Evolutionary conservation across 1,139 yeast genomes (phyloP).

Genomic region (Taiozyma onychis): DNA sequence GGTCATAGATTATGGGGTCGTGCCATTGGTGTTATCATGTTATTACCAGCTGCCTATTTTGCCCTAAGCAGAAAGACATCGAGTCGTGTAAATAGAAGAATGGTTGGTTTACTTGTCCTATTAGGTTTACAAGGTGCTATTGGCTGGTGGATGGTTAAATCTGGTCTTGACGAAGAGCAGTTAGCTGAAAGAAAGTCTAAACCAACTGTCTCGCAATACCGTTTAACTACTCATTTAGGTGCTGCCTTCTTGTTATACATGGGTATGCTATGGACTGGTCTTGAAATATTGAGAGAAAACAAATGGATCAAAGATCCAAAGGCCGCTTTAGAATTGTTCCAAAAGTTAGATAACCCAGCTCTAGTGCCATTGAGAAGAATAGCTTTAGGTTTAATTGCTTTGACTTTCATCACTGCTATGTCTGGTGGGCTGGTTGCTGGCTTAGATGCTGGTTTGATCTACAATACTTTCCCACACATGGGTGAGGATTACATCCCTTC

Average conservation of each 20-base stretch:
- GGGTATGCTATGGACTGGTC: conserved; percentile 88
- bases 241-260: conserved; percentile 87
- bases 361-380: conserved; percentile 50
- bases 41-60: conserved; percentile 82
- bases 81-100: conserved; percentile 57
- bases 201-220: conserved; percentile 94
- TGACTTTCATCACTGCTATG: conserved; percentile 87
- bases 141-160: conserved; percentile 99
- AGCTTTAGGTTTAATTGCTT: conserved; percentile 50
- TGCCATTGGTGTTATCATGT: conserved; percentile 76
- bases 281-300: conserved; percentile 75
- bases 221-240: conserved; percentile 90
- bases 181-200: conserved; percentile 75
- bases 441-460: conserved; percentile 92
- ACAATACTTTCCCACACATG: conserved; percentile 96
- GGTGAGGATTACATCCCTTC: conserved; percentile 75
- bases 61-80: conserved; percentile 64
- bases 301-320: conserved; percentile 59
- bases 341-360: conserved; percentile 53
- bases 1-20: conserved; percentile 91
- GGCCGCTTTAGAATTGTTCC: conserved; percentile 42
- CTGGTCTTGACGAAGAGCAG: conserved; percentile 84
- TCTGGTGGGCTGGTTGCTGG: conserved; percentile 99
- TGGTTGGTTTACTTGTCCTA: conserved; percentile 67
- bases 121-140: conserved; percentile 92